A percentile compares a stretch with the other conserved stretches of the same genome.
Conservation (phyloP, 2,329 filamentous ascomycete genomes). For the Albophoma yamanashiensis region DNA sequence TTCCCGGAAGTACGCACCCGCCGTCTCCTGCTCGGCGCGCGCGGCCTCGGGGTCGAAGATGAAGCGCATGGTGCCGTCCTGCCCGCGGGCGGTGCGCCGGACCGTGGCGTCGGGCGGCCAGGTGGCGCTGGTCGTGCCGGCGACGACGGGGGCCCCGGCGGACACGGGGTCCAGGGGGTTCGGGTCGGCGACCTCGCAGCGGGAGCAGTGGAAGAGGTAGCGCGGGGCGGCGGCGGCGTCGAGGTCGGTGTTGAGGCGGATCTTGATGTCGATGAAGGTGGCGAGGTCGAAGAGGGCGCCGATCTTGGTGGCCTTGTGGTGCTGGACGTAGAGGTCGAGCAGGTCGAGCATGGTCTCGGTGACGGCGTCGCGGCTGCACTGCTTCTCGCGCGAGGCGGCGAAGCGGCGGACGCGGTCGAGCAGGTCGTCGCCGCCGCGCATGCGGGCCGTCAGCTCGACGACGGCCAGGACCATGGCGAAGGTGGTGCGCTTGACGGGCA, state of each 20-base stretch:
- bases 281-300: conserved; percentile 64
- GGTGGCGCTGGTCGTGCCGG: conserved; percentile 28
- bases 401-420: conserved; percentile 39
- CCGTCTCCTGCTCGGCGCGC: conserved; percentile 55
- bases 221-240: conserved; percentile 51
- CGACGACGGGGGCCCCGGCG: conserved; percentile 3
- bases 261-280: conserved; percentile 76
- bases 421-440: conserved; percentile 41
- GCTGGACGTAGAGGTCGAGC: conserved; percentile 84
- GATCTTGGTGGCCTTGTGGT: conserved; percentile 62
- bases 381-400: conserved; percentile 30
- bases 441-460: conserved; percentile 66
- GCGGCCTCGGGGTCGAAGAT: conserved; percentile 76
- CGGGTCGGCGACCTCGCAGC: conserved; percentile 31
- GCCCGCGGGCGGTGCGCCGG: conserved; percentile 25
- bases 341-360: conserved; percentile 81
- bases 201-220: conserved; percentile 49
- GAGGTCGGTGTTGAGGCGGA: conserved; percentile 74
- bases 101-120: conserved; percentile 23
- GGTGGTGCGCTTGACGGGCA: conserved; percentile 80
- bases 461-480: conserved; percentile 77
- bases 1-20: conserved; percentile 58
- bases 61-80: conserved; percentile 75
- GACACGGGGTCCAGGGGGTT: conserved; percentile 20
- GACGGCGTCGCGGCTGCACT: conserved; percentile 36